A percentile compares a stretch with the other conserved stretches of the same genome.
Evolutionary conservation across 2,329 filamentous ascomycete genomes (phyloP).

Genomic region (Aureobasidium sp.): DNA sequence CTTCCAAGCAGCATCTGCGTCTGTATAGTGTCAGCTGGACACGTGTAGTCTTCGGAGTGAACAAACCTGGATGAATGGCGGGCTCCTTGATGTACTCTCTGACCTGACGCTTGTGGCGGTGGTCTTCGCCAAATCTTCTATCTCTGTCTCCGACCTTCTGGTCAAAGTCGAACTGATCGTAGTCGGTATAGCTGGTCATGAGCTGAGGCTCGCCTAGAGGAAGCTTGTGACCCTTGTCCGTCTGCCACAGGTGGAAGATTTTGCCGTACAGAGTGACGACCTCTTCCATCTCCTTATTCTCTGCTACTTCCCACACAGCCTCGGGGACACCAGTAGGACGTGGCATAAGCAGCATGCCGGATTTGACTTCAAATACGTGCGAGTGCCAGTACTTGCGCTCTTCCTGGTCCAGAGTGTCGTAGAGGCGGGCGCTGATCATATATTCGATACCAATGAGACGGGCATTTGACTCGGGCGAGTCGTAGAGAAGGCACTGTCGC

Average conservation of each 20-base stretch:
- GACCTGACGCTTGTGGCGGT: slow-evolving; percentile 45
- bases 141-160: slow-evolving; percentile 46
- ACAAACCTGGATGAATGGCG: slow-evolving; percentile 32
- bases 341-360: slow-evolving; percentile 74
- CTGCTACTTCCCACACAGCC: slow-evolving; percentile 64
- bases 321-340: slow-evolving; percentile 50
- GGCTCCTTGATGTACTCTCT: slow-evolving; percentile 48
- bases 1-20: slow-evolving; percentile 44
- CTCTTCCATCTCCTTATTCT: slow-evolving; percentile 74
- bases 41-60: background rate
- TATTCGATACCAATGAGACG: slow-evolving; percentile 81
- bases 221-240: slow-evolving; percentile 62
- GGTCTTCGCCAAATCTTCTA: slow-evolving; percentile 47
- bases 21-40: slow-evolving; percentile 17
- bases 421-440: slow-evolving; percentile 69
- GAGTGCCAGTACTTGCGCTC: slow-evolving; percentile 77
- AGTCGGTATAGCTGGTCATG: slow-evolving; percentile 55
- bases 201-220: slow-evolving; percentile 56
- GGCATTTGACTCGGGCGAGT: slow-evolving; percentile 58
- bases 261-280: slow-evolving; percentile 73
- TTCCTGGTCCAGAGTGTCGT: slow-evolving; percentile 54
- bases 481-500: slow-evolving; percentile 80
- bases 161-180: slow-evolving; percentile 43
- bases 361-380: slow-evolving; percentile 68
- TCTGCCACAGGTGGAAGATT: slow-evolving; percentile 80